Base-by-base conservation (phyloP, 306 rosid genomes). In the Sicyos baderoa region DNA sequence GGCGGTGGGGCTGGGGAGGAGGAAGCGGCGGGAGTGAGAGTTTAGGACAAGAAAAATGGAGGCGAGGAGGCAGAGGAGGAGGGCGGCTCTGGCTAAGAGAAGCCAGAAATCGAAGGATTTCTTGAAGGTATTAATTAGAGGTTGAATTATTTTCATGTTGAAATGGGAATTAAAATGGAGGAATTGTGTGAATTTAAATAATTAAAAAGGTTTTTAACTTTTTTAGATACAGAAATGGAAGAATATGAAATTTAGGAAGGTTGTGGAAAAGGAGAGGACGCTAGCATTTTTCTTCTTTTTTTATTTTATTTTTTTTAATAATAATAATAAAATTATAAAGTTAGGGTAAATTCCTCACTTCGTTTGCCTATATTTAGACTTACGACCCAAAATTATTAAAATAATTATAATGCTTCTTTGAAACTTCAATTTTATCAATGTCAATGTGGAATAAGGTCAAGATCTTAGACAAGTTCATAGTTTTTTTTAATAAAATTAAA, bases 31-130 rank as follows among this genome's bases (percentile, higher is more conserved):
- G 42, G 72, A 50, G 0, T 55, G 82, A 58, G 83, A 85, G 74
- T 81, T 77, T 25, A 90, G 21, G 27, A 85, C 94, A 25, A 93
- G 82, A 44, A 84, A 74, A 27, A 90, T 60, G 7, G 94, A 86
- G 48, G 85, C 86, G 13, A 90, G 3, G 74, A 93, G 83, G 72
- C 82, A 90, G 57, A 81, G 35, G 2, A 84, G 40, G 51, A 93
- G 76, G 61, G 87, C 99, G 23, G 78, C 23, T 60, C 88, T 86
- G 76, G 84, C 74, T 13, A 77, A 49, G 68, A 50, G 56, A 22
- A 68, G 15, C 71, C 80, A 78, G 1, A 76, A 9, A 55, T 79
- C 11, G 71, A 80, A 52, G 54, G 74, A 73, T 76, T 76, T 82
- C 77, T 77, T 86, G 10, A 83, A 59, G 22, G 79, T 35, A 47